A percentile compares a stretch with the other conserved stretches of the same genome.
Conservation (phyloP, 1,139 yeast species). For the Geotrichum cucujoidarum region DNA sequence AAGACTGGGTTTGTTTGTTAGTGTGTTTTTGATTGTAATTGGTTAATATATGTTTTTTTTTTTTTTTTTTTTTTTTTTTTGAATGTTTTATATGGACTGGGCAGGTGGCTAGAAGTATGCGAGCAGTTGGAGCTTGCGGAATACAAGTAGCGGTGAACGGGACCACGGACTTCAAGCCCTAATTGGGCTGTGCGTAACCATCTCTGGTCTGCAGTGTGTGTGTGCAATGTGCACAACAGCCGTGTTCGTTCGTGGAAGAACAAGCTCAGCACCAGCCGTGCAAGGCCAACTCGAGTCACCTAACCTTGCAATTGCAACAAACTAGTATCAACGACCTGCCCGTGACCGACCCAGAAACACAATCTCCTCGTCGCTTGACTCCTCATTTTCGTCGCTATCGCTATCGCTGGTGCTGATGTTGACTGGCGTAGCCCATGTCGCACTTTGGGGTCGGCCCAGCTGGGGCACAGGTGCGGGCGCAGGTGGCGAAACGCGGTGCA, state of each 20-base stretch:
- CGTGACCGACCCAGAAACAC: conserved; percentile 18
- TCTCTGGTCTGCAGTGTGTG: too few species aligned
- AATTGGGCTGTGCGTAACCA: too few species aligned
- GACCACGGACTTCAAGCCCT: too few species aligned
- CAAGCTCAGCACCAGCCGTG: background rate
- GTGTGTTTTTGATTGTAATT: too few species aligned
- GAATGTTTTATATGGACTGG: too few species aligned
- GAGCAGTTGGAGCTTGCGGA: too few species aligned
- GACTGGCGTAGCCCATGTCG: background rate
- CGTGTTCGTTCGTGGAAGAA: background rate
- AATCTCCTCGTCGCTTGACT: conserved; percentile 17
- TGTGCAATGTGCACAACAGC: too few species aligned
- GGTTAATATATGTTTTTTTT: background rate
- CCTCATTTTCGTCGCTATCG: conserved; percentile 11
- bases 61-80: background rate
- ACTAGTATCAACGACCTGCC: conserved; percentile 7
- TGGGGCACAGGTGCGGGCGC: background rate
- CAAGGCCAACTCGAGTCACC: too few species aligned
- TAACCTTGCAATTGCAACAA: too few species aligned
- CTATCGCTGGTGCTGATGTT: background rate
- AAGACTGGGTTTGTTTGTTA: too few species aligned
- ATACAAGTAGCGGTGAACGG: too few species aligned
- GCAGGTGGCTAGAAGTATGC: too few species aligned
- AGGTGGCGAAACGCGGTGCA: background rate
- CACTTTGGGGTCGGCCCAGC: background rate